These are phyloP conservation scores for Monilinia aucupariae DNA, from an alignment of 2,329 filamentous ascomycete genomes.

Conservation along the genomic window DNA sequence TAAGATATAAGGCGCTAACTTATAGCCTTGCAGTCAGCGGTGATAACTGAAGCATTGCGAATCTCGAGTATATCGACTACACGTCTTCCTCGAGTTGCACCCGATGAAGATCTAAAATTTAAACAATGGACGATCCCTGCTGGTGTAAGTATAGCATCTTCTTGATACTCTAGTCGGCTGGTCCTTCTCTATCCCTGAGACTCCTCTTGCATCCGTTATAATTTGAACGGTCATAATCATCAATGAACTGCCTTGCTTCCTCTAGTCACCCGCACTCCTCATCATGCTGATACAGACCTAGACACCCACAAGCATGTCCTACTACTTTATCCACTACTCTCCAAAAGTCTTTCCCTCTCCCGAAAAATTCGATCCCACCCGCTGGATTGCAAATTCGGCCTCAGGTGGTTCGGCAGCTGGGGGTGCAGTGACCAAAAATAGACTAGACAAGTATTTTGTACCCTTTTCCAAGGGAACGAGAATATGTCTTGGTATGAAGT, in stretches of 20 bases:
- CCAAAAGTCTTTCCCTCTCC: slow-evolving; percentile 7
- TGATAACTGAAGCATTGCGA: slow-evolving; percentile 6
- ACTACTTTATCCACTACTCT: slow-evolving; percentile 8
- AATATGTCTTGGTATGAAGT: slow-evolving; percentile 11
- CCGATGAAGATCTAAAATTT: slow-evolving; percentile 24
- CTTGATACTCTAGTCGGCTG: background rate
- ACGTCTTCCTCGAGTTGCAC: slow-evolving; percentile 32
- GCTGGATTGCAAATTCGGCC: background rate
- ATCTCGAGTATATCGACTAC: slow-evolving; percentile 22
- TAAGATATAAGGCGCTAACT: background rate
- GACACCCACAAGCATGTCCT: slow-evolving; percentile 16
- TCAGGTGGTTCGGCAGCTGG: background rate
- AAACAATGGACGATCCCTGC: slow-evolving; percentile 25
- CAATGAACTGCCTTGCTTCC: background rate
- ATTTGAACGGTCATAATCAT: background rate
- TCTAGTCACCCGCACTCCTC: background rate
- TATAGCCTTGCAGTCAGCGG: background rate
- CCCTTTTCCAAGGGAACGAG: slow-evolving; percentile 9
- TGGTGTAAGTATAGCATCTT: slow-evolving; percentile 23
- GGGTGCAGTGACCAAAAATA: background rate
- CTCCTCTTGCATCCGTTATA: background rate
- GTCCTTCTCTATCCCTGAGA: background rate
- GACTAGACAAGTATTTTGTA: slow-evolving; percentile 6
- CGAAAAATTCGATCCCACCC: slow-evolving; percentile 4
- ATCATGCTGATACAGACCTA: background rate